phyloP scores from a whole-genome alignment of 352 stramenopile species.

The Bremia lactucae region DNA sequence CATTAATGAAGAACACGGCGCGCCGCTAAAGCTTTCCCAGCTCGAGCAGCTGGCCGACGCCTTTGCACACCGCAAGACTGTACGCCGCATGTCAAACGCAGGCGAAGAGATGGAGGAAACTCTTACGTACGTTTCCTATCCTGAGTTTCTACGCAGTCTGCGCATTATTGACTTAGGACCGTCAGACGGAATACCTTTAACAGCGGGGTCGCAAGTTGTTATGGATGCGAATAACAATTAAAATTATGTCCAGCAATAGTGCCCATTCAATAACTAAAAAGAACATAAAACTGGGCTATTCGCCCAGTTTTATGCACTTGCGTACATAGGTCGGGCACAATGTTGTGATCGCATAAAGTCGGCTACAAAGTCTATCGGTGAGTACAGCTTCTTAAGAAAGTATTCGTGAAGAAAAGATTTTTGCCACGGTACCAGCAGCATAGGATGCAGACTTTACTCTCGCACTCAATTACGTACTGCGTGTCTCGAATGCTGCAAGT shows the following conservation, averaged over 20 bases:
- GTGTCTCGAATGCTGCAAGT: conserved; percentile 65
- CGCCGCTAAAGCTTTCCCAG: conserved; percentile 41
- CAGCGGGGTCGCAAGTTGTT: not conserved
- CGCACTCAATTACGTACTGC: conserved; percentile 61
- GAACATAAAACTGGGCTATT: no score
- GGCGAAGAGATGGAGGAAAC: conserved; percentile 20
- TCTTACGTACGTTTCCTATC: conserved; percentile 46
- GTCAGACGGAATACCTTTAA: conserved; percentile 4
- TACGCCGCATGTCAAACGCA: conserved; percentile 15
- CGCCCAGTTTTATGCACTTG: no score
- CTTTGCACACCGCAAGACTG: conserved; percentile 30
- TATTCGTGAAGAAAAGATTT: conserved; percentile 46
- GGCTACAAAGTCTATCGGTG: conserved; percentile 28
- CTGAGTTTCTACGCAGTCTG: conserved; percentile 59
- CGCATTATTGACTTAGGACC: conserved; percentile 44
- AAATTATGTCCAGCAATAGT: no score
- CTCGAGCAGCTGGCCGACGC: conserved; percentile 58
- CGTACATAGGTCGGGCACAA: conserved; percentile 34
- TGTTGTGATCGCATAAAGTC: conserved; percentile 38
- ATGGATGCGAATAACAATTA: conserved; percentile 8
- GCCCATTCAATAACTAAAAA: no score
- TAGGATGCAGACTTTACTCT: conserved; percentile 63
- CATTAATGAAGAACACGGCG: conserved; percentile 62
- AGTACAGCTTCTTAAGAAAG: conserved; percentile 25
- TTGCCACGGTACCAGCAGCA: conserved; percentile 38